phyloP scores from a whole-genome alignment of 495 filamentous ascomycete species.

The Aspergillus sparsus region DNA sequence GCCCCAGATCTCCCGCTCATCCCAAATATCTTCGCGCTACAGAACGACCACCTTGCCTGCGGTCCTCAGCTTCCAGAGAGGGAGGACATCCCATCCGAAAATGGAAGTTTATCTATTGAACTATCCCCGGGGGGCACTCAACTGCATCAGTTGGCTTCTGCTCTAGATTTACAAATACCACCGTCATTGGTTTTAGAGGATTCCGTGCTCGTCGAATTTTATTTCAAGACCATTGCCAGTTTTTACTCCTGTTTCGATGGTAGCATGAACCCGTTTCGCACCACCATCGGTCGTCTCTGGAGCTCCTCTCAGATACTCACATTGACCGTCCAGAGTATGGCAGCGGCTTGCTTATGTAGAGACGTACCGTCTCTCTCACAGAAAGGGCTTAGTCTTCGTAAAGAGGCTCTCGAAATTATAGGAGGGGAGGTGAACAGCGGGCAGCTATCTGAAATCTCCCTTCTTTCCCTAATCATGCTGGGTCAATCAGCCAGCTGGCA shows the following conservation, averaged over 20 bases:
- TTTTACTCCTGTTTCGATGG: background rate
- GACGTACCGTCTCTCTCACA: background rate
- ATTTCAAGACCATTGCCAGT: background rate
- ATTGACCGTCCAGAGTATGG: conserved; percentile 5
- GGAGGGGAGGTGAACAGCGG: background rate
- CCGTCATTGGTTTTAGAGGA: background rate
- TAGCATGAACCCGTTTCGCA: conserved; percentile 3
- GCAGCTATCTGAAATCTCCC: background rate
- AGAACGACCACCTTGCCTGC: background rate
- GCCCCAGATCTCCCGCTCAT: background rate
- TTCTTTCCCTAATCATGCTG: background rate
- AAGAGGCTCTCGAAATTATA: background rate
- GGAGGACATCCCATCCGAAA: background rate
- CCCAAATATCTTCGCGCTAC: background rate
- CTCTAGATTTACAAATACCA: background rate
- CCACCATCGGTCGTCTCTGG: background rate
- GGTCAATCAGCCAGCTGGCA: conserved; percentile 1
- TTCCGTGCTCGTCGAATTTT: background rate
- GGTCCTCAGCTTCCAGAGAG: background rate
- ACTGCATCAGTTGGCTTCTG: background rate
- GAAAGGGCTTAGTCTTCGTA: background rate
- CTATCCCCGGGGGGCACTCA: background rate
- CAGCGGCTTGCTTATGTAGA: conserved; percentile 3
- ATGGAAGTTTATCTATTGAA: background rate
- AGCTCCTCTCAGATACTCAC: conserved; percentile 4